Evolutionary conservation across 1,139 yeast genomes (phyloP), one percentile per base, ranked within the genome.

Genomic region (Blastobotrys elegans): DNA sequence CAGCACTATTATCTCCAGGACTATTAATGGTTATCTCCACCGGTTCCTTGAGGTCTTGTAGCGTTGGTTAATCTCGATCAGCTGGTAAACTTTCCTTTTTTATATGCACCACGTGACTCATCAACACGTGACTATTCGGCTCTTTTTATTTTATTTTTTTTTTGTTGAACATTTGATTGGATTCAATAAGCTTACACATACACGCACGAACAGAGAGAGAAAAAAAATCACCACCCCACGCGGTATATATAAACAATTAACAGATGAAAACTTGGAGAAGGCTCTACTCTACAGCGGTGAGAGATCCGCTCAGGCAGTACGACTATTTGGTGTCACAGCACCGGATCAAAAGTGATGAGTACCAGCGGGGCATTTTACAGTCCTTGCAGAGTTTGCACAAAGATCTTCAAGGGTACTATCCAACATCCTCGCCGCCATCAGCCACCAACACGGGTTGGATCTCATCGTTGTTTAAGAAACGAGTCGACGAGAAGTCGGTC

Each of bases 281-380:
- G 20, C 42, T 31, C 16, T 43, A 43, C 26, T 31, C 43, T 2
- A 31, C 44, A 4, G n/a, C n/a, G n/a, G 21, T 38, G 8, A 18
- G 43, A 30, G 50, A 51, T 21, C 94, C 94, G 0, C 57, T 84
- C 5, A 72, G 77, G 55, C 81, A 80, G 55, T 85, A 85, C 61
- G 78, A 84, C 53, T 54, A 68, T 46, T 67, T 78, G 43, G 86
- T 84, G 7, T 63, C 69, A 16, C 52, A 67, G 16, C 80, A 82
- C 1, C 70, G 67, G 50, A 70, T 85, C 43, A 69, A 76, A 48
- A 82, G 79, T 54, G 95, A 85, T 61, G 78, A 77, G 27, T 79
- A 80, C 62, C 95, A 85, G 64, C 57, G 74, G 34, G 46, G 46
- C 14, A 56, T 62, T 34, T 54, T 61, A 14, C 53, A 56, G 8